These are phyloP conservation scores for Imleria badia DNA, from an alignment of 768 basidiomycete genomes.

Conservation along the genomic window DNA sequence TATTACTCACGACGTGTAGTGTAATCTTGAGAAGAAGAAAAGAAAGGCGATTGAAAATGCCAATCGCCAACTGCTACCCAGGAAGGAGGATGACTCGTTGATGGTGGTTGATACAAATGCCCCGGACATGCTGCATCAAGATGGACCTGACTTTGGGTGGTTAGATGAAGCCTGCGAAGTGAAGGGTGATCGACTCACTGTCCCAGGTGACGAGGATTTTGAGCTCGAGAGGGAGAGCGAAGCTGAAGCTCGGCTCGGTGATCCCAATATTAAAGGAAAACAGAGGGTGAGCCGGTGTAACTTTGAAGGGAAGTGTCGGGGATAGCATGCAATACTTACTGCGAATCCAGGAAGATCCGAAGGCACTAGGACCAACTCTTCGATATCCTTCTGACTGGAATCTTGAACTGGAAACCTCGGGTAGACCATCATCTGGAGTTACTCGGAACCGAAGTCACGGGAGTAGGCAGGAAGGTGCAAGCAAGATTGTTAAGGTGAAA, in stretches of 20 bases:
- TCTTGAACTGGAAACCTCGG: conserved; percentile 10
- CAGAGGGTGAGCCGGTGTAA: conserved; percentile 4
- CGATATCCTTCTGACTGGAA: conserved; percentile 26
- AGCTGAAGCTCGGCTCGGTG: conserved; percentile 12
- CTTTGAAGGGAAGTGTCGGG: background rate
- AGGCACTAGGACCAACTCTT: background rate
- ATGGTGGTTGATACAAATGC: conserved; percentile 30
- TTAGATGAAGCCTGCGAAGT: conserved; percentile 29
- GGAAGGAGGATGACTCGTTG: conserved; percentile 29
- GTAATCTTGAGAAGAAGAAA: conserved; percentile 27
- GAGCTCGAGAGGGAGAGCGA: conserved; percentile 18
- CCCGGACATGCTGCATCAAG: conserved; percentile 19
- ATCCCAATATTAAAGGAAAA: conserved; percentile 1
- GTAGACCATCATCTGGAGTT: conserved; percentile 5
- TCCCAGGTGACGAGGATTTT: conserved; percentile 13
- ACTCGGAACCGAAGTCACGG: conserved; percentile 12
- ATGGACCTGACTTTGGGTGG: conserved; percentile 21
- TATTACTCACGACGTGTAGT: conserved; percentile 11
- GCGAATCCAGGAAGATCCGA: conserved; percentile 1
- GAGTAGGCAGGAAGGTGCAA: conserved; percentile 12
- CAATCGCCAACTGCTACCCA: conserved; percentile 1
- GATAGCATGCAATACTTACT: conserved; percentile 4
- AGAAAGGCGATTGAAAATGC: conserved; percentile 22
- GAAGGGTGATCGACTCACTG: conserved; percentile 25
- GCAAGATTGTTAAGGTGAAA: conserved; percentile 28